Evolutionary conservation across 1,139 yeast genomes (phyloP), one percentile per base, ranked within the genome.

Genomic region (Debaryomycetaceae sp.): DNA sequence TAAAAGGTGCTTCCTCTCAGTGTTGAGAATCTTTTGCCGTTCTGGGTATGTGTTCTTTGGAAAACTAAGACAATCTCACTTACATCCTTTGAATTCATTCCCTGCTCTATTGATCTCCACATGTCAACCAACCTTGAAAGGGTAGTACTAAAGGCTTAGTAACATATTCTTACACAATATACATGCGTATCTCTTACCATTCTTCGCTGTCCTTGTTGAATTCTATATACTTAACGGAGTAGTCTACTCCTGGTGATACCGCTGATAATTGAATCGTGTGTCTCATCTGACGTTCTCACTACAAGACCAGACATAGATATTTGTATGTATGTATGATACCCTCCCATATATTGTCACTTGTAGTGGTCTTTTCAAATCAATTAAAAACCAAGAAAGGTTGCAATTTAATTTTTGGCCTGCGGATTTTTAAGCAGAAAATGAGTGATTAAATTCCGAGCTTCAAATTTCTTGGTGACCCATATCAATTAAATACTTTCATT

Each of bases 51-150:
- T 5, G 31, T 26, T 11, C 34, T 31, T 28, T 28, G 26, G 19
- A 37, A 37, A 6, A 37, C n/a, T 6, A 38, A 18, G n/a, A 35
- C 26, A 14, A 34, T 34, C 31, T 38, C 41, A 14, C 35, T 35
- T 18, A 29, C 16, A 30, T 38, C 31, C 6, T 17, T n/a, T 22
- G 33, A 19, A 5, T 13, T 31, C 22, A 39, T 16, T 17, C 38
- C 32, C 6, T 11, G n/a, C 11, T 22, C 32, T n/a, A 44, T 42
- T 9, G 14, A n/a, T 8, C 15, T 34, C 48, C 45, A 44, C 13
- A 42, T 16, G 7, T 33, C 29, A n/a, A 22, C 19, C 18, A 44
- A 38, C 19, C 35, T 34, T 3, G 2, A 2, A 22, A 22, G 11
- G 26, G 26, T 22, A 22, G 37, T 24, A 33, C 37, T 40, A 15